These are phyloP conservation scores for Coemansia javaensis DNA, from an alignment of 192 early-diverging fungal genomes.

Conservation along the genomic window DNA sequence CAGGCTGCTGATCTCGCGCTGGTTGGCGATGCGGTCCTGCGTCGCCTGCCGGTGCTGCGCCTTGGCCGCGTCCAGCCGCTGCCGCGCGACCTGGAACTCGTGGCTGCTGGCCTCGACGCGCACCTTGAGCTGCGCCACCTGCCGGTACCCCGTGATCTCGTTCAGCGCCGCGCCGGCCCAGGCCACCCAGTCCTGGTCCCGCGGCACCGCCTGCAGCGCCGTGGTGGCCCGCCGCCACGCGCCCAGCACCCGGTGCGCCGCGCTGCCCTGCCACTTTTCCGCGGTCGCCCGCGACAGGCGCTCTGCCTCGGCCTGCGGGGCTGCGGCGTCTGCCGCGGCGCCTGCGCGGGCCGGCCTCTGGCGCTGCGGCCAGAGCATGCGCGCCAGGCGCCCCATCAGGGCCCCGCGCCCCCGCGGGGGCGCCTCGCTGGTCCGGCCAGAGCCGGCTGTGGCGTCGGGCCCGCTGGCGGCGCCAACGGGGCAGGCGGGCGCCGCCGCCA, in stretches of 20 bases:
- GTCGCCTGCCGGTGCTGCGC: conserved; percentile 55
- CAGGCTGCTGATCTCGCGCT: conserved; percentile 72
- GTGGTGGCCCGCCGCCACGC: conserved; percentile 7
- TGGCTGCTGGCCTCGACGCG: conserved; percentile 52
- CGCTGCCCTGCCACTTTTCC: conserved; percentile 13
- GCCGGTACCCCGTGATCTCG: conserved; percentile 65
- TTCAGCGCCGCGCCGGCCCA: conserved; percentile 55
- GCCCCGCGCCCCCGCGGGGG: no score
- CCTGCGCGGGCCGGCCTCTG: conserved; percentile 18
- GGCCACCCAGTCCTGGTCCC: conserved; percentile 39
- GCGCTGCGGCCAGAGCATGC: neutral
- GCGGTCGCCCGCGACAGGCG: conserved; percentile 6
- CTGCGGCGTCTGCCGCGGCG: neutral
- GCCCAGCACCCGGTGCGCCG: neutral
- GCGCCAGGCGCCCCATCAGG: neutral
- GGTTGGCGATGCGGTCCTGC: conserved; percentile 54
- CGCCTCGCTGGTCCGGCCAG: no score
- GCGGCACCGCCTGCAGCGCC: conserved; percentile 14
- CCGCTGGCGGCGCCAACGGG: no score
- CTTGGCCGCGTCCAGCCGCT: conserved; percentile 50
- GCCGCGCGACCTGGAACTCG: conserved; percentile 50
- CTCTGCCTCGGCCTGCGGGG: neutral
- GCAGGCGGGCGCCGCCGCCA: no score
- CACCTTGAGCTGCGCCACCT: conserved; percentile 61
- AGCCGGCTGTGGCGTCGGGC: neutral